phyloP scores from a whole-genome alignment of 495 filamentous ascomycete genomes.

The Penicillium malachiteum region DNA sequence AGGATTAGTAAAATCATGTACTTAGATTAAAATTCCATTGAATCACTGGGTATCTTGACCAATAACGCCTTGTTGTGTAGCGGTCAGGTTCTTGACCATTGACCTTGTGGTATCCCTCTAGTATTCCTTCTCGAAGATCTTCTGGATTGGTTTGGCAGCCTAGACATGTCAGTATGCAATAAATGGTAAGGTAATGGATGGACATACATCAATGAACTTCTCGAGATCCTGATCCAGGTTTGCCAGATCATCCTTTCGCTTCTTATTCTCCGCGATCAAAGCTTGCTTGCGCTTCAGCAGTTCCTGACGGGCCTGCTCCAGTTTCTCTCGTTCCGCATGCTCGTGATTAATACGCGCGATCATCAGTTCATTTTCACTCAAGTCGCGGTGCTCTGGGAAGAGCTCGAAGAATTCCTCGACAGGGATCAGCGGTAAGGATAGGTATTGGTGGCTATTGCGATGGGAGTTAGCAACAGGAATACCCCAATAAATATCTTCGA shows the following conservation, averaged over 20 bases:
- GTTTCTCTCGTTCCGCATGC: constrained; percentile 74
- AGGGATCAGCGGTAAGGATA: constrained; percentile 77
- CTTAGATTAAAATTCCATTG: neutral
- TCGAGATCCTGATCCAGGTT: constrained; percentile 87
- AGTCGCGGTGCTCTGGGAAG: constrained; percentile 71
- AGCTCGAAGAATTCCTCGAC: constrained; percentile 76
- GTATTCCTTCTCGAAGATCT: constrained; percentile 74
- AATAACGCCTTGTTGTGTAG: constrained; percentile 31
- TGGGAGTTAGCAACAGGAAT: constrained; percentile 14
- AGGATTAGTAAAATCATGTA: neutral
- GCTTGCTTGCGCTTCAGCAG: constrained; percentile 87
- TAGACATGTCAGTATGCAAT: constrained; percentile 29
- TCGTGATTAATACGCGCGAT: constrained; percentile 91
- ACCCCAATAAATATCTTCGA: constrained; percentile 9
- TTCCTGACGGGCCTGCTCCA: constrained; percentile 84
- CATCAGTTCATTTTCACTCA: constrained; percentile 77
- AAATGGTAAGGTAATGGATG: neutral
- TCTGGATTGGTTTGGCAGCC: constrained; percentile 84
- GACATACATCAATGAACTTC: constrained; percentile 73
- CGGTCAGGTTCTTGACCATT: constrained; percentile 11
- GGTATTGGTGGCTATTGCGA: constrained; percentile 74
- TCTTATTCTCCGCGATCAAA: constrained; percentile 92
- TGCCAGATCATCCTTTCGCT: constrained; percentile 86
- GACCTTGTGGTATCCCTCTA: constrained; percentile 22
- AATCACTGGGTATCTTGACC: constrained; percentile 37